Conservation (phyloP, 768 basidiomycete species). For the Tylopilus cervinicoccineus region DNA sequence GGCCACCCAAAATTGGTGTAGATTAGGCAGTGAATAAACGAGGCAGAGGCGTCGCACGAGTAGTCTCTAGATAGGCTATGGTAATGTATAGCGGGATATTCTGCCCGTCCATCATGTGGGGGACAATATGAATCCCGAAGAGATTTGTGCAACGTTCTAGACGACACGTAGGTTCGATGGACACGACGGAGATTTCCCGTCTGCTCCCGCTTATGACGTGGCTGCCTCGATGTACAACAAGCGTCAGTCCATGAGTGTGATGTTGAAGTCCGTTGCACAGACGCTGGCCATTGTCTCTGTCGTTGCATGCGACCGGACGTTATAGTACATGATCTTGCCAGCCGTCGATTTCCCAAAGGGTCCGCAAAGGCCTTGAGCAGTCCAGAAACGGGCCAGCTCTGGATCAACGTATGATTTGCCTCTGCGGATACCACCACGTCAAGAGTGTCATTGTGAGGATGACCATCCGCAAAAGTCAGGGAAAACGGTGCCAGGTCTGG, state of each 20-base stretch:
- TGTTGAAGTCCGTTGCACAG: constrained; percentile 45
- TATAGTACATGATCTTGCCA: constrained; percentile 59
- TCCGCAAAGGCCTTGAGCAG: constrained; percentile 66
- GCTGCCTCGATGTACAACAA: constrained; percentile 57
- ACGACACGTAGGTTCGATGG: neutral
- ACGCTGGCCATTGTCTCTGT: constrained; percentile 45
- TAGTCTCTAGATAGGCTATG: constrained; percentile 26
- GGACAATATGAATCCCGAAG: constrained; percentile 44
- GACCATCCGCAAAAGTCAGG: constrained; percentile 61
- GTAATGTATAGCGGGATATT: constrained; percentile 50
- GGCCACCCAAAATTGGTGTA: constrained; percentile 11
- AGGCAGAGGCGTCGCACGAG: neutral
- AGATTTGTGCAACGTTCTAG: constrained; percentile 49
- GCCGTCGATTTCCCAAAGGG: constrained; percentile 56
- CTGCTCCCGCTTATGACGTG: constrained; percentile 63
- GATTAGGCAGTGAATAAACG: constrained; percentile 8
- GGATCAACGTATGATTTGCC: constrained; percentile 55
- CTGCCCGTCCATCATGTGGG: constrained; percentile 56
- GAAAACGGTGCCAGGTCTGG: constrained; percentile 77
- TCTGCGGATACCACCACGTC: constrained; percentile 76
- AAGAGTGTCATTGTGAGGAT: constrained; percentile 67
- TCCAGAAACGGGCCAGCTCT: constrained; percentile 78
- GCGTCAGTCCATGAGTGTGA: constrained; percentile 60
- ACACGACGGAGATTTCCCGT: constrained; percentile 48
- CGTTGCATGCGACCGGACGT: constrained; percentile 53